A percentile compares a stretch with the other conserved stretches of the same genome.
Conservation (phyloP, 1,284 basidiomycete genomes). For the Cryptococcus amylolentus region DNA sequence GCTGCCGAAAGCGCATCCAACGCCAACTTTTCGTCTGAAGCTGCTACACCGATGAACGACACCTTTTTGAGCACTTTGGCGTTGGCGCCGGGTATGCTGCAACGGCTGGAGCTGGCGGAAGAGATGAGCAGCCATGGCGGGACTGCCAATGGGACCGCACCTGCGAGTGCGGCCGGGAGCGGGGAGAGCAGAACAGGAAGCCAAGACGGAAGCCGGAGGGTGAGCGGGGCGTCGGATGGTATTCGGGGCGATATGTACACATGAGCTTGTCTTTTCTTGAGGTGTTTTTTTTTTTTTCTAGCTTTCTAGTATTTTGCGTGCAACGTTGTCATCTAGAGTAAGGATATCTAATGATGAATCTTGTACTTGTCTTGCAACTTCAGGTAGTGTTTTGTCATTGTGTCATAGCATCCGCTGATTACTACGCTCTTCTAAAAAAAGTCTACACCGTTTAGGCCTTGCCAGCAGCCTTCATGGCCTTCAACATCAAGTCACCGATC, state of each 20-base stretch:
- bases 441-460: constrained; percentile 56
- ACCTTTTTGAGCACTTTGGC: constrained; percentile 53
- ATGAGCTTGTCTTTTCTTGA: neutral
- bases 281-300: too few relatives aligned
- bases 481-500: constrained; percentile 81
- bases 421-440: neutral
- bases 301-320: too few relatives aligned
- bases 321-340: too few relatives aligned
- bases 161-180: neutral
- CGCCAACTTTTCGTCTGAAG: constrained; percentile 15
- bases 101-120: constrained; percentile 25
- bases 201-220: neutral
- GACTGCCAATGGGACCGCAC: neutral
- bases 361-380: neutral
- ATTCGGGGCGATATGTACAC: constrained; percentile 1
- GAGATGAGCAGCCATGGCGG: constrained; percentile 6
- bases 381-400: neutral
- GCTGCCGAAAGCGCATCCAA: neutral
- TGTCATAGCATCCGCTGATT: neutral
- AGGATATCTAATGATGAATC: neutral
- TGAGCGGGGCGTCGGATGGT: neutral
- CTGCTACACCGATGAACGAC: constrained; percentile 53
- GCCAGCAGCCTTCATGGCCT: constrained; percentile 82
- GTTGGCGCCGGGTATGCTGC: constrained; percentile 24
- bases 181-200: neutral